Evolutionary conservation across 2,329 filamentous ascomycete species (phyloP).

Genomic region (Aspergillus ustus): DNA sequence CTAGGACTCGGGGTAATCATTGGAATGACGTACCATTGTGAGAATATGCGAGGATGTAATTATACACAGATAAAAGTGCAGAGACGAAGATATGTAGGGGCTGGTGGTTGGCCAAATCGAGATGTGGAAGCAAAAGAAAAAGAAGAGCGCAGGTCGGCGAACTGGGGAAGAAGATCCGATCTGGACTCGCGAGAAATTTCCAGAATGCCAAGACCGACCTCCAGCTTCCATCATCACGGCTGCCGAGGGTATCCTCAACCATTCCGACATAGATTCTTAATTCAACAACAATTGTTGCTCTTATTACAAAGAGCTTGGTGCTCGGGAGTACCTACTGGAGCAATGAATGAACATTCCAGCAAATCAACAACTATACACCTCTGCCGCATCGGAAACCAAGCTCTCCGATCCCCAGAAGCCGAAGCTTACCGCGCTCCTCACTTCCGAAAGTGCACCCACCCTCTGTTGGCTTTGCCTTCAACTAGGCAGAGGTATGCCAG

Average conservation of each 20-base stretch:
- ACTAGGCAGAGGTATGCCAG: neutral
- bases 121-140: slow-evolving; percentile 36
- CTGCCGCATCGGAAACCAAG: neutral
- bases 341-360: neutral
- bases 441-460: slow-evolving; percentile 1
- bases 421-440: slow-evolving; percentile 10
- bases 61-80: slow-evolving; percentile 17
- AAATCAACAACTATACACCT: neutral
- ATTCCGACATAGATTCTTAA: neutral
- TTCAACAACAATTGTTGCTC: neutral
- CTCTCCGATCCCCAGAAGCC: neutral
- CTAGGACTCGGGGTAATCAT: neutral
- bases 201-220: slow-evolving; percentile 51
- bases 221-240: slow-evolving; percentile 28
- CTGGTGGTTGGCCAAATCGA: slow-evolving; percentile 23
- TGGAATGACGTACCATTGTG: slow-evolving; percentile 32
- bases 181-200: slow-evolving; percentile 48
- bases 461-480: neutral
- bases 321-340: neutral
- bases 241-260: slow-evolving; percentile 36
- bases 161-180: slow-evolving; percentile 39
- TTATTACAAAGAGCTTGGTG: neutral
- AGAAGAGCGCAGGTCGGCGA: slow-evolving; percentile 30
- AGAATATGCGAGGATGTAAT: slow-evolving; percentile 15
- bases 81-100: slow-evolving; percentile 10